Conservation (phyloP, 1,139 yeast genomes). For the Pichia sp. region DNA sequence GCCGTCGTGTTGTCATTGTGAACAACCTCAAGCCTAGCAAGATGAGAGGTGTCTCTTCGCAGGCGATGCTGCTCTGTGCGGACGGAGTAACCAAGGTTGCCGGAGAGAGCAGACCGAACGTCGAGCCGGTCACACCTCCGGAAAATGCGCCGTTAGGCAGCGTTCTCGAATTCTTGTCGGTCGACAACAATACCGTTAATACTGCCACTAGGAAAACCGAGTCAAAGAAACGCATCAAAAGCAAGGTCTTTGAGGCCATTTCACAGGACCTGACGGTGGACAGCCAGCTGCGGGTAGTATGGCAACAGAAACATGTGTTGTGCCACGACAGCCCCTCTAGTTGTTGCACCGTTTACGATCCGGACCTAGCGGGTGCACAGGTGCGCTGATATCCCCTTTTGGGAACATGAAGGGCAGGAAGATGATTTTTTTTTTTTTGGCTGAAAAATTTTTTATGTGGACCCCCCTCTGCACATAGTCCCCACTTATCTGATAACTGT, state of each 20-base stretch:
- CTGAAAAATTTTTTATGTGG: constrained; percentile 5
- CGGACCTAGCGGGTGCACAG: constrained; percentile 9
- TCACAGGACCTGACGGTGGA: constrained; percentile 28
- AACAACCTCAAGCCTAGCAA: constrained; percentile 64
- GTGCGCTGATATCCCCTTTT: constrained; percentile 10
- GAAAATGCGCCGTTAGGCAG: constrained; percentile 32
- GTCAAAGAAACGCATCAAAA: constrained; percentile 34
- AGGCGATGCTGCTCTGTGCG: constrained; percentile 55
- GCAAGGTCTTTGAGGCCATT: constrained; percentile 37
- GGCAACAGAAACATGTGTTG: constrained; percentile 1
- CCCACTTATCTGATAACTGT: background rate
- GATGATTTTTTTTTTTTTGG: constrained; percentile 5
- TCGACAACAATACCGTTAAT: background rate
- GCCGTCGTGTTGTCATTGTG: constrained; percentile 49
- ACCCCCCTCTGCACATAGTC: background rate
- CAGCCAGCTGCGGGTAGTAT: constrained; percentile 8
- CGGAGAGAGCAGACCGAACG: constrained; percentile 17
- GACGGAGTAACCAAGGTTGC: constrained; percentile 9
- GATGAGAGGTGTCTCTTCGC: constrained; percentile 57
- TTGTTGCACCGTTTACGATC: background rate
- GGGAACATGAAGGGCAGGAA: background rate
- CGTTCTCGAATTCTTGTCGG: constrained; percentile 32
- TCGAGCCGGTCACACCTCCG: constrained; percentile 35
- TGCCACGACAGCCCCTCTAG: background rate
- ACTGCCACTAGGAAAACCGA: constrained; percentile 10